Percentiles rank a stretch among this genome's conserved stretches.
These are phyloP conservation scores for Clohesyomyces aquaticus DNA, from an alignment of 495 filamentous ascomycete genomes.

Conservation along the genomic window DNA sequence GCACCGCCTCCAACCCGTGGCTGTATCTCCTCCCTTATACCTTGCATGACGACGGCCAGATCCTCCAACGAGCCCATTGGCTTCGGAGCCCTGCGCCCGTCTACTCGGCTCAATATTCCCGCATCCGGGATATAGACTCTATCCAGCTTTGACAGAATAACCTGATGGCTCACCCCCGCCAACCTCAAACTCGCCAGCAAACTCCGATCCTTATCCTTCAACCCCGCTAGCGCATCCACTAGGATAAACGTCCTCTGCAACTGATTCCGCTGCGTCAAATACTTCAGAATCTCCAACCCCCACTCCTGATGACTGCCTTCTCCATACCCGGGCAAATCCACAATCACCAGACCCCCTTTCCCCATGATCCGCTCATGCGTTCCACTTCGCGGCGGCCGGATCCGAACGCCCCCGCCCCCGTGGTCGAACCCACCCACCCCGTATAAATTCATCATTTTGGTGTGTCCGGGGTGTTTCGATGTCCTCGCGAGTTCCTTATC, in stretches of 20 bases:
- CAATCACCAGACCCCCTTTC: constrained; percentile 55
- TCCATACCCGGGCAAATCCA: constrained; percentile 97
- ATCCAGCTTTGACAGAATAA: constrained; percentile 86
- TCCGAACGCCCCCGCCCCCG: constrained; percentile 31
- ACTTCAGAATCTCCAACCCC: constrained; percentile 87
- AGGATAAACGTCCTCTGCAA: constrained; percentile 81
- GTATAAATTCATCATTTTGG: constrained; percentile 82
- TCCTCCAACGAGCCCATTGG: constrained; percentile 75
- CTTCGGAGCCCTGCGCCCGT: constrained; percentile 77
- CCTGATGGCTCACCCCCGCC: constrained; percentile 68
- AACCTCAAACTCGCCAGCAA: constrained; percentile 67
- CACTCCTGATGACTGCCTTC: constrained; percentile 73
- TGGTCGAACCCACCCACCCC: constrained; percentile 63
- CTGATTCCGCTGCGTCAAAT: constrained; percentile 71
- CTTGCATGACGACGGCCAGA: constrained; percentile 75
- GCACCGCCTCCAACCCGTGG: constrained; percentile 15
- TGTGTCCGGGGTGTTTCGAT: constrained; percentile 74
- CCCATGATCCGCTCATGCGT: constrained; percentile 41
- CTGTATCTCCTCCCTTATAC: constrained; percentile 43
- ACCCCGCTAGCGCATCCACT: constrained; percentile 77
- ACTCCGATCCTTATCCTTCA: constrained; percentile 71
- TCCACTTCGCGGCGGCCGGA: constrained; percentile 55
- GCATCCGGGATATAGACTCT: constrained; percentile 46
- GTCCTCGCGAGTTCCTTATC: constrained; percentile 58
- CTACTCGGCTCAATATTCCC: constrained; percentile 81